Conservation (phyloP, 2,329 filamentous ascomycete genomes). For the Alternaria solani region DNA sequence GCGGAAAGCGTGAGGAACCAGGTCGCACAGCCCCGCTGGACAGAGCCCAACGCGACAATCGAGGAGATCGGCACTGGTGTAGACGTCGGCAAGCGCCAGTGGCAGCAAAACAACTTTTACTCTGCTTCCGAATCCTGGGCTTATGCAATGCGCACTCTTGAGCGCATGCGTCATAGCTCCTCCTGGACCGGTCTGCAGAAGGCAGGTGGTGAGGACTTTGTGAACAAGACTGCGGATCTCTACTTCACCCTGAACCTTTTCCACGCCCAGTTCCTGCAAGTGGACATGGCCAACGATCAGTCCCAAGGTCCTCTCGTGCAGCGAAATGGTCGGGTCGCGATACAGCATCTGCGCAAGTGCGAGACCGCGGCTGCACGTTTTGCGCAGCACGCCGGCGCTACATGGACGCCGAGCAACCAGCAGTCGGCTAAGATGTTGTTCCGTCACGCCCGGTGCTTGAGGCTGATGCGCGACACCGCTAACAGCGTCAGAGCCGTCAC, state of each 20-base stretch:
- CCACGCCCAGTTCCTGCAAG: slow-evolving; percentile 33
- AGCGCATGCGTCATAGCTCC: slow-evolving; percentile 39
- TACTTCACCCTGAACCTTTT: slow-evolving; percentile 38
- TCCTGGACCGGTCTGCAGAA: slow-evolving; percentile 32
- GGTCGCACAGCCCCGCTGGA: slow-evolving; percentile 36
- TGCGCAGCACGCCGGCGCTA: slow-evolving; percentile 34
- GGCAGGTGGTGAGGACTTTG: slow-evolving; percentile 33
- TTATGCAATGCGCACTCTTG: slow-evolving; percentile 35
- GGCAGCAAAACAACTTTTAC: slow-evolving; percentile 34
- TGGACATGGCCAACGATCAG: slow-evolving; percentile 29
- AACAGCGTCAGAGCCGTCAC: slow-evolving; percentile 24
- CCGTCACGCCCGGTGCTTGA: slow-evolving; percentile 31
- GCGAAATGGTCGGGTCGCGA: slow-evolving; percentile 24
- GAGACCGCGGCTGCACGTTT: slow-evolving; percentile 33
- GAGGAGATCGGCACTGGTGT: slow-evolving; percentile 36
- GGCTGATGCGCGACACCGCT: slow-evolving; percentile 22
- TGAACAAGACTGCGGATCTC: slow-evolving; percentile 34
- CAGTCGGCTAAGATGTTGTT: slow-evolving; percentile 37
- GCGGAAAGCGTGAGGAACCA: slow-evolving; percentile 21
- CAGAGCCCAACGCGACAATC: slow-evolving; percentile 31
- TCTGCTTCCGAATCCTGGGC: slow-evolving; percentile 32
- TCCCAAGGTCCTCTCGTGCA: slow-evolving; percentile 5
- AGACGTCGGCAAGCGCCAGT: slow-evolving; percentile 39
- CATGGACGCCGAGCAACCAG: slow-evolving; percentile 33
- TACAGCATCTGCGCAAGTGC: slow-evolving; percentile 32